Base-by-base conservation (phyloP, 2,329 filamentous ascomycete genomes). In the Teratosphaeria zuluensis region DNA sequence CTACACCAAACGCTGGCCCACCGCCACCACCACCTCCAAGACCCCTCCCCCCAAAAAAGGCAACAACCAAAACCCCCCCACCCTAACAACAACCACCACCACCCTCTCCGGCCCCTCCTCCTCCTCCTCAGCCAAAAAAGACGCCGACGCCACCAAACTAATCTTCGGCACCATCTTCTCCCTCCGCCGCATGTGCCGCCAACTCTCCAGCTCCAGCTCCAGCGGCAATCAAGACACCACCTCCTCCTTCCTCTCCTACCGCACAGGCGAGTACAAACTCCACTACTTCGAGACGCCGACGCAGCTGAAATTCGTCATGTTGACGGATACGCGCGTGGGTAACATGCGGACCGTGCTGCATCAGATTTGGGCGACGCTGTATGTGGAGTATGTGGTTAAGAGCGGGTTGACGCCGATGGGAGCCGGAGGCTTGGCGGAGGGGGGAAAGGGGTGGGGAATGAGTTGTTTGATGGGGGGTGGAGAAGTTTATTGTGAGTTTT, bases 161-260 rank as follows among this genome's bases (percentile, higher is more conserved):
- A 89, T 99, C 72, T 99, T 97, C 75, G 94, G 94, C 67, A 94
- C 92, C 60, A 86, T 99, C 64, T 99, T 96, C 78, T 96, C 91
- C 54, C 80, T 99, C 68, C 87, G 94, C 68, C 96, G 96, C 77
- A 96, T 99, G 88, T 90, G 89, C 62, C 89, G 90, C 74, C 96
- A 96, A 79, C 83, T 99, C 54, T 92, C 92, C 69, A n/a, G n/a
- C n/a, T n/a, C n/a, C n/a, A n/a, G n/a, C n/a, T n/a, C n/a, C n/a
- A n/a, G n/a, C n/a, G n/a, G n/a, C n/a, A n/a, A n/a, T n/a, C n/a
- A n/a, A n/a, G n/a, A n/a, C n/a, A n/a, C 90, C 57, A 91, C 96
- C 73, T 92, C 96, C 77, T 84, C 80, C 72, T 99, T 99, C 75
- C 88, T 99, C 67, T 90, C 87, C 66, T 99, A 89, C 77, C 88